Evolutionary conservation across 371 early-diverging fungal species (phyloP).

Genomic region (Mucor piriformis): DNA sequence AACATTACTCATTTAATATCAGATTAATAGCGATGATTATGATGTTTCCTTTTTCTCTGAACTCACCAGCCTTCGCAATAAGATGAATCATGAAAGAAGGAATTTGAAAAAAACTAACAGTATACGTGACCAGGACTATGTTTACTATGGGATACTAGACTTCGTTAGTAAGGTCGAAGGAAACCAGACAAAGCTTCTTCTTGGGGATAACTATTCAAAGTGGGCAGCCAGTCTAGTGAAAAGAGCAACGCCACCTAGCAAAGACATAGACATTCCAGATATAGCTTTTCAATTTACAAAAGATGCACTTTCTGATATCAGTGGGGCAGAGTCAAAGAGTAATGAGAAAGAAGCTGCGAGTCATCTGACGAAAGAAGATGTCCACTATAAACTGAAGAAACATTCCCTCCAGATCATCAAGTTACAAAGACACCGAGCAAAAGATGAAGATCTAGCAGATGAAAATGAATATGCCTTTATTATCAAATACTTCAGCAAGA

Average conservation of each 20-base stretch:
- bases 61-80: no score
- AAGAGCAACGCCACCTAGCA: background rate
- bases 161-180: background rate
- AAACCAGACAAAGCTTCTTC: background rate
- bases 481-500: constrained; percentile 4
- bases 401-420: background rate
- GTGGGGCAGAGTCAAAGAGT: background rate
- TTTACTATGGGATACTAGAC: background rate
- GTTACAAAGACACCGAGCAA: background rate
- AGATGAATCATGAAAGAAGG: background rate
- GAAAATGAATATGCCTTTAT: constrained; percentile 8
- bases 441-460: background rate
- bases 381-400: constrained; percentile 1
- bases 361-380: constrained; percentile 1
- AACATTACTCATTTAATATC: no score
- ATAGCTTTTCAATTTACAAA: constrained; percentile 3
- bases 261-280: background rate
- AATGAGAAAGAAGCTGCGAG: constrained; percentile 4
- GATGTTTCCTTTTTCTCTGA: no score
- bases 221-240: background rate
- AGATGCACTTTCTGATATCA: background rate
- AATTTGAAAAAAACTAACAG: background rate
- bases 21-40: no score
- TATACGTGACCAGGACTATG: background rate
- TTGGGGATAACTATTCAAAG: background rate